Evolutionary conservation across 306 rosid genomes (phyloP).

Genomic region (Glycine soja): DNA sequence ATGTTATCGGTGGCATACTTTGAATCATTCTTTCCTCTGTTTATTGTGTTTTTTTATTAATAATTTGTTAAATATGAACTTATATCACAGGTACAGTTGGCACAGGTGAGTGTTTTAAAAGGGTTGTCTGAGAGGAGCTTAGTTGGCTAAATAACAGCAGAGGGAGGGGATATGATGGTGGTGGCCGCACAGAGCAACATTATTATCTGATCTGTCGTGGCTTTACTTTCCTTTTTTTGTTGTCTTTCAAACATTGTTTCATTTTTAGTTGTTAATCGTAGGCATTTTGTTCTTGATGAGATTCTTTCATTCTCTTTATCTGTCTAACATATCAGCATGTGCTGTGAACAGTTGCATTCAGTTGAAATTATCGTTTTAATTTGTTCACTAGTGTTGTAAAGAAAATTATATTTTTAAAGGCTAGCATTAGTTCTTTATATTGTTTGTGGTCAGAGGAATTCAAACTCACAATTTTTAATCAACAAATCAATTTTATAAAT

Average conservation of each 20-base stretch:
- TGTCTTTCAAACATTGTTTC: neutral
- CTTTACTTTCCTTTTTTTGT: neutral
- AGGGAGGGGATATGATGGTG: slow-evolving; percentile 20
- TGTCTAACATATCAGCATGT: slow-evolving; percentile 56
- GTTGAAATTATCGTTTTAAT: neutral
- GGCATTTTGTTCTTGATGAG: slow-evolving; percentile 36
- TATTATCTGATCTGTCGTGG: slow-evolving; percentile 68
- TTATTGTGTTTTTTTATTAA: no score
- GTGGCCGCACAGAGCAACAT: slow-evolving; percentile 69
- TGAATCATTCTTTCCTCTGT: neutral
- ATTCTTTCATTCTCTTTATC: slow-evolving; percentile 48
- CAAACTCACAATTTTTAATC: no score
- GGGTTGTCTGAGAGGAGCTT: slow-evolving; percentile 52
- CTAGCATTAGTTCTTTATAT: no score
- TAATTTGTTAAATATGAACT: neutral
- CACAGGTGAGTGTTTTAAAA: slow-evolving; percentile 46
- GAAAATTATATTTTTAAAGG: neutral
- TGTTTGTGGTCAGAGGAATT: no score
- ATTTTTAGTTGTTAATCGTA: slow-evolving; percentile 42
- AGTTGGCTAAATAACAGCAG: slow-evolving; percentile 43
- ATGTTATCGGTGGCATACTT: neutral
- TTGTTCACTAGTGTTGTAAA: slow-evolving; percentile 3
- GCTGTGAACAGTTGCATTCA: slow-evolving; percentile 58
- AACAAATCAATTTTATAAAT: no score
- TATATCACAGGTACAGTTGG: slow-evolving; percentile 51